These are phyloP conservation scores for Hansenula sp. DNA, from an alignment of 1,139 yeast species.

Conservation along the genomic window DNA sequence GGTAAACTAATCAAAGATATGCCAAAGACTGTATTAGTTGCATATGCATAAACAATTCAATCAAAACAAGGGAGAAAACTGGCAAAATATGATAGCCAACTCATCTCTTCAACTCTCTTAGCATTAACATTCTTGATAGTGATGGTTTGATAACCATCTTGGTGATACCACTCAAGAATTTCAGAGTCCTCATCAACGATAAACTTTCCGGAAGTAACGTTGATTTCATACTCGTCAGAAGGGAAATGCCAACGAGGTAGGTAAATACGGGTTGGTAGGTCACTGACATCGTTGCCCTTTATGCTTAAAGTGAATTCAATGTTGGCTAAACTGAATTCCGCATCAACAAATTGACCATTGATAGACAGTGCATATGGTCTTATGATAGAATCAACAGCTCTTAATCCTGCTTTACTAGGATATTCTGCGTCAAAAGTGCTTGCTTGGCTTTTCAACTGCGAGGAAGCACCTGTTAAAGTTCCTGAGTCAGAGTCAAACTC, in stretches of 20 bases:
- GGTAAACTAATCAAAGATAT: not conserved
- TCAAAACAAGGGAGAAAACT: not conserved
- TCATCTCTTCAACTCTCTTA: not conserved
- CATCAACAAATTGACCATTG: constrained; percentile 44
- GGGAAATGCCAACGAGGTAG: constrained; percentile 72
- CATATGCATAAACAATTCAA: not conserved
- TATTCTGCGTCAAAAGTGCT: not conserved
- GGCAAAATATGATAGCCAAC: not conserved
- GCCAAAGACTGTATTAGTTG: no score
- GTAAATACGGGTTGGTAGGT: constrained; percentile 53
- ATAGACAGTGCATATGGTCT: constrained; percentile 69
- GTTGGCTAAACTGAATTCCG: constrained; percentile 52
- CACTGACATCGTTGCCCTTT: constrained; percentile 23
- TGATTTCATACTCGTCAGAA: constrained; percentile 30
- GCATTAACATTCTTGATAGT: constrained; percentile 12
- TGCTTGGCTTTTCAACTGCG: not conserved
- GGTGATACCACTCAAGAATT: constrained; percentile 70
- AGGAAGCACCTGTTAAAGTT: not conserved
- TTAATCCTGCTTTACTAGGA: constrained; percentile 49
- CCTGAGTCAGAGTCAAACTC: constrained; percentile 2
- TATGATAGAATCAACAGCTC: constrained; percentile 67
- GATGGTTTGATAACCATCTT: constrained; percentile 32
- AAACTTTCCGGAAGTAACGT: constrained; percentile 51
- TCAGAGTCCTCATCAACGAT: constrained; percentile 48
- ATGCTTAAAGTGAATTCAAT: constrained; percentile 48